Evolutionary conservation across 2,329 filamentous ascomycete species (phyloP).

Genomic region (Juglanconis sp.): DNA sequence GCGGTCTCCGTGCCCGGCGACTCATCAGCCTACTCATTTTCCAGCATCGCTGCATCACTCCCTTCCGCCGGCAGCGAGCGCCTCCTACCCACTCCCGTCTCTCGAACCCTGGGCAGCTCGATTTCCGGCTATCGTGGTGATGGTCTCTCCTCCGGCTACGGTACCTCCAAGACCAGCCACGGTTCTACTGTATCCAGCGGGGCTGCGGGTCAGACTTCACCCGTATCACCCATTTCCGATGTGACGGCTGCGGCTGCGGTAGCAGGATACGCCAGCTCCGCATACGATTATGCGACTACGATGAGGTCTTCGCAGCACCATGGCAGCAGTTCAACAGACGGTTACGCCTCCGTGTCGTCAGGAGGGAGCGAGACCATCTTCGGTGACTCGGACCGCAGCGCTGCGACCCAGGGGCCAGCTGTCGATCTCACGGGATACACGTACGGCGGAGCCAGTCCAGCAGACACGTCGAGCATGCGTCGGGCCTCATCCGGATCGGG

Average conservation of each 20-base stretch:
- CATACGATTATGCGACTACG: constrained; percentile 16
- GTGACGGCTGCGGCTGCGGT: constrained; percentile 22
- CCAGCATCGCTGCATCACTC: constrained; percentile 38
- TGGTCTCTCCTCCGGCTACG: constrained; percentile 18
- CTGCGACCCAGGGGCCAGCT: constrained; percentile 24
- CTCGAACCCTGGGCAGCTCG: constrained; percentile 29
- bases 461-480: constrained; percentile 13
- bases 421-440: constrained; percentile 26
- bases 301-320: constrained; percentile 19
- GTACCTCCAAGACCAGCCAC: constrained; percentile 21
- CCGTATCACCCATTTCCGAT: constrained; percentile 22
- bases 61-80: constrained; percentile 30
- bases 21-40: constrained; percentile 37
- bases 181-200: background rate
- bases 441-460: constrained; percentile 21
- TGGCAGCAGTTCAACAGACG: constrained; percentile 12
- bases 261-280: constrained; percentile 10
- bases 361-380: constrained; percentile 23
- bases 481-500: constrained; percentile 14
- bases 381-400: constrained; percentile 24
- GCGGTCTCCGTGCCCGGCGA: constrained; percentile 25
- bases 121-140: constrained; percentile 26
- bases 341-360: constrained; percentile 12
- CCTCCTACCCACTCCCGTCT: constrained; percentile 33
- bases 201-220: constrained; percentile 21